Conservation (phyloP, 208 protist species). For the Leishmania tropica region DNA sequence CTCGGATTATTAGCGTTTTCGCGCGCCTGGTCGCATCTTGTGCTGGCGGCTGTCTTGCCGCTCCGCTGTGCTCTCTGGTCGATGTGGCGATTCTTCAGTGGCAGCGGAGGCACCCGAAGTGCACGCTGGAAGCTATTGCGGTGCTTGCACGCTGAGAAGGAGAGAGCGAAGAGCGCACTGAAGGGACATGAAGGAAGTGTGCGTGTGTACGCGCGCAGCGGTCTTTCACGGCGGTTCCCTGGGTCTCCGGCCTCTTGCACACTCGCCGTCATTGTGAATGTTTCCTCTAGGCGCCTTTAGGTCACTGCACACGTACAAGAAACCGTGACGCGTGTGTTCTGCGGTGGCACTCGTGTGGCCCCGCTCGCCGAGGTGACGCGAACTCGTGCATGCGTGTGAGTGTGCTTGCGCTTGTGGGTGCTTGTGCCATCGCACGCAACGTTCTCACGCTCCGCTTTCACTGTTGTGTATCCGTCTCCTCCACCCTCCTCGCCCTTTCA, state of each 20-base stretch:
- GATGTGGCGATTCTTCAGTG: not conserved
- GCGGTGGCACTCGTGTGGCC: not conserved
- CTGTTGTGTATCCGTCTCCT: constrained; percentile 5
- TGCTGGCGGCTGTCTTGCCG: not conserved
- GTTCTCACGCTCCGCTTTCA: not conserved
- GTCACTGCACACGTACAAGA: not conserved
- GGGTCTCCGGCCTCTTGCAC: not conserved
- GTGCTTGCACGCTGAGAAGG: not conserved
- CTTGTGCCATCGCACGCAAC: not conserved
- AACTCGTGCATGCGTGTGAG: not conserved
- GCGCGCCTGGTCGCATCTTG: not conserved
- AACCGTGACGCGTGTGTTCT: not conserved
- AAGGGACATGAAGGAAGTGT: not conserved
- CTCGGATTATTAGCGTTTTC: not conserved
- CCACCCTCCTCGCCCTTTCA: not conserved
- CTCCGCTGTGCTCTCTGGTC: not conserved
- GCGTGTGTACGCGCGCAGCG: not conserved
- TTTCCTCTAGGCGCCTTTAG: not conserved
- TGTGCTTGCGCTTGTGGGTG: constrained; percentile 6
- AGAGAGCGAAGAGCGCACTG: not conserved
- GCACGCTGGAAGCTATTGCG: not conserved
- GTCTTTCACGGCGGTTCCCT: not conserved
- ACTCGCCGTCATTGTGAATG: not conserved
- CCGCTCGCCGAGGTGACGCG: not conserved
- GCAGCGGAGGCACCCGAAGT: not conserved